phyloP scores from a whole-genome alignment of 768 basidiomycete genomes.

The Boletus patriciae region DNA sequence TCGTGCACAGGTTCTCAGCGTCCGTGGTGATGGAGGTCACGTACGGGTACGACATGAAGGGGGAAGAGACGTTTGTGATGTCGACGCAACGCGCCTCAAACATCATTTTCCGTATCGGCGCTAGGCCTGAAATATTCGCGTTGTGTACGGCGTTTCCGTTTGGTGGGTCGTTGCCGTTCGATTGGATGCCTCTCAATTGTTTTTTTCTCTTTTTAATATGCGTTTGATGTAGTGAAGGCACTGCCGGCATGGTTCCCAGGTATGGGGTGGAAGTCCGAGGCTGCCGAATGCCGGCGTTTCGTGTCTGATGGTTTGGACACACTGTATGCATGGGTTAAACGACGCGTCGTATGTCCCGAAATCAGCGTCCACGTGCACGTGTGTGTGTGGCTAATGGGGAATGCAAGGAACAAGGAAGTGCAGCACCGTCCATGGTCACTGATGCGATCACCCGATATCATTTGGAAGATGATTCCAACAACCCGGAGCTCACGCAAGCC shows the following conservation, averaged over 20 bases:
- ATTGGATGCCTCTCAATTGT: neutral
- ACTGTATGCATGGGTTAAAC: conserved; percentile 13
- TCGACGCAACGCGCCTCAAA: conserved; percentile 11
- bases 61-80: conserved; percentile 1
- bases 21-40: conserved; percentile 17
- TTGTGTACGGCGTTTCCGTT: conserved; percentile 14
- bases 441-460: conserved; percentile 11
- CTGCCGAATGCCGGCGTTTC: conserved; percentile 10
- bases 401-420: conserved; percentile 9
- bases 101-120: neutral
- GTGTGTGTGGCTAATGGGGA: neutral
- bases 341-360: conserved; percentile 1
- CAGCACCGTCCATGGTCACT: conserved; percentile 16
- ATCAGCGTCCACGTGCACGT: no score
- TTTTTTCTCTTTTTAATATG: neutral
- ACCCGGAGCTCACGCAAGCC: conserved; percentile 7
- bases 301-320: conserved; percentile 7
- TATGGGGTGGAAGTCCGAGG: conserved; percentile 21
- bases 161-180: conserved; percentile 7
- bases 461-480: conserved; percentile 6
- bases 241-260: conserved; percentile 30
- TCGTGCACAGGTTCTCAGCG: neutral
- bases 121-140: neutral
- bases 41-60: conserved; percentile 15
- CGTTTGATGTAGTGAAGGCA: conserved; percentile 11